Conservation (phyloP, 768 basidiomycete genomes). For the Mycena galopus region DNA sequence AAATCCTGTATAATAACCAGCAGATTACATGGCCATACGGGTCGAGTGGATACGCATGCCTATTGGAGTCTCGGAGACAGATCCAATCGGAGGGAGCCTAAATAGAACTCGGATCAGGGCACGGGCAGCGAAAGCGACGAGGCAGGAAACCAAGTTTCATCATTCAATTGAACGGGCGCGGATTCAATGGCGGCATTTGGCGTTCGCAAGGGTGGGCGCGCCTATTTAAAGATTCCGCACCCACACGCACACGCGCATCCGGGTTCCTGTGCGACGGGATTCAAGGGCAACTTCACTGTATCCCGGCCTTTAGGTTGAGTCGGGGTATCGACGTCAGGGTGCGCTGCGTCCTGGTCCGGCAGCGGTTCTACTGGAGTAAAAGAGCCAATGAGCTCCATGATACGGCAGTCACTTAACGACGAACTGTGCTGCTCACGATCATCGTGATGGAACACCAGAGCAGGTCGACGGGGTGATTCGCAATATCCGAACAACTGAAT, state of each 20-base stretch:
- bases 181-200: background rate
- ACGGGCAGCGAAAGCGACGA: background rate
- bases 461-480: constrained; percentile 1
- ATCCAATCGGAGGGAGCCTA: background rate
- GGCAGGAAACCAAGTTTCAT: background rate
- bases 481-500: constrained; percentile 17
- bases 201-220: background rate
- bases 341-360: background rate
- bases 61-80: constrained; percentile 4
- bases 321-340: background rate
- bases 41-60: constrained; percentile 2
- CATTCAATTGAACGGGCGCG: constrained; percentile 1
- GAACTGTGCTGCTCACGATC: background rate
- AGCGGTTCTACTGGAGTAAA: background rate
- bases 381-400: background rate
- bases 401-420: background rate
- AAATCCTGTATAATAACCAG: too few species aligned
- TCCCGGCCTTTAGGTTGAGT: too few species aligned
- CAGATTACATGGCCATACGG: too few species aligned
- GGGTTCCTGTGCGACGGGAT: background rate
- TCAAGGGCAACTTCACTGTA: too few species aligned
- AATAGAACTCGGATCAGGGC: background rate
- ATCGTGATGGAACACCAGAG: constrained; percentile 6
- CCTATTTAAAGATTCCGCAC: background rate
- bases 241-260: background rate